Base-by-base conservation (phyloP, 257 asterid genomes). In the Ilex asprella region DNA sequence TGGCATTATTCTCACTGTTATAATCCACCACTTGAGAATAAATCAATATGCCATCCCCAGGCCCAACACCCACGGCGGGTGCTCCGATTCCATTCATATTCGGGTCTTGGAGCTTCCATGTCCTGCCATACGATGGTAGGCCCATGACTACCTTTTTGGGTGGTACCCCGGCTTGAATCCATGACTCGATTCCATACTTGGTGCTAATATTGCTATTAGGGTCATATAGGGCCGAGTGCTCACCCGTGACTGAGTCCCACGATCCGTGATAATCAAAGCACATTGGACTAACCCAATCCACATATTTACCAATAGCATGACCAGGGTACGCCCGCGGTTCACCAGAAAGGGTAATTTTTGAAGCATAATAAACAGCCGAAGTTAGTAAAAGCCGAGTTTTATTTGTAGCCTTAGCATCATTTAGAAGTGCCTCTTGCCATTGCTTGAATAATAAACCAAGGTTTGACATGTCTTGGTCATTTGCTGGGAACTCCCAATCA, bases 101-200 rank as follows among this genome's bases (percentile, higher is more conserved):
- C 55, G 55, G 55, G 13, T 50, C 55, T 14, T n/a, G 55, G 55
- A 50, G 55, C 55, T 50, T 50, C 55, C 55, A 50, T 50, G 55
- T 50, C 16, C 55, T 9, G 16, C 55, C 55, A n/a, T 50, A 50
- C 21, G 2, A 9, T 9, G 55, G 55, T 50, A 50, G 55, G 13
- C 55, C 55, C 55, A 50, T 50, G 14, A 50, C 55, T 50, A 50
- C 21, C 21, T 50, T 50, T n/a, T 14, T n/a, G 16, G 55, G 55
- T n/a, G 55, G 55, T 50, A 50, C 21, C 6, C 55, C 55, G 16
- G 16, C 15, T 50, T 50, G 15, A n/a, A 50, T 50, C 55, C 55
- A 50, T 14, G 55, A 9, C 5, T 50, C 14, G 13, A 50, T n/a
- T 50, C 55, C 55, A 50, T 6, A 50, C 8, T 50, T 50, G 1